Conservation (phyloP, 441 rosid species). For the Bocquillonia castaneifolia region DNA sequence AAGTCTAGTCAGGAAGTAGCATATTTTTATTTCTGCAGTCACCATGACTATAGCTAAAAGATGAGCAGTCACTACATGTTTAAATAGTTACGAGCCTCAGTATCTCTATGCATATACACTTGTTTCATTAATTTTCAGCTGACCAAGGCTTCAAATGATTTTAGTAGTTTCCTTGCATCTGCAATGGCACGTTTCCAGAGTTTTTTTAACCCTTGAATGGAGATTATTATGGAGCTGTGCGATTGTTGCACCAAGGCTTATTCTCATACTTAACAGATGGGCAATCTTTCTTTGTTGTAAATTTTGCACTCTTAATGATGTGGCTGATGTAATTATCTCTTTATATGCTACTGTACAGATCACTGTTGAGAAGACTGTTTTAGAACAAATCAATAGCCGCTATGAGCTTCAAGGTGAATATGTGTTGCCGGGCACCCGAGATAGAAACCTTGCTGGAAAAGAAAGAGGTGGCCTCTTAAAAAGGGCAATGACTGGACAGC, state of each 20-base stretch:
- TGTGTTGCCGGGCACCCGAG: conserved; percentile 94
- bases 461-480: conserved; percentile 71
- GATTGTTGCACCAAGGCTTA: background rate
- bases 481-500: conserved; percentile 95
- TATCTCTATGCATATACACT: background rate
- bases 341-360: conserved; percentile 37
- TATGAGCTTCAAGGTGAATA: conserved; percentile 99
- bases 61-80: background rate
- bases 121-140: background rate
- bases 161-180: background rate
- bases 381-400: conserved; percentile 84
- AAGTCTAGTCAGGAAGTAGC: background rate
- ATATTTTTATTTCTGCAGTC: conserved; percentile 5
- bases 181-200: background rate
- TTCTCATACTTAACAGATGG: background rate
- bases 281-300: background rate
- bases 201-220: background rate
- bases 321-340: conserved; percentile 4
- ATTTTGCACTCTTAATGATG: conserved; percentile 1
- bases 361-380: conserved; percentile 84
- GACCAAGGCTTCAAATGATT: too few relatives aligned
- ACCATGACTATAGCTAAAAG: background rate
- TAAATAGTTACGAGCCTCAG: background rate
- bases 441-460: conserved; percentile 66
- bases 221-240: background rate